phyloP scores from a whole-genome alignment of 257 asterid genomes.

The Fraxinus americana region DNA sequence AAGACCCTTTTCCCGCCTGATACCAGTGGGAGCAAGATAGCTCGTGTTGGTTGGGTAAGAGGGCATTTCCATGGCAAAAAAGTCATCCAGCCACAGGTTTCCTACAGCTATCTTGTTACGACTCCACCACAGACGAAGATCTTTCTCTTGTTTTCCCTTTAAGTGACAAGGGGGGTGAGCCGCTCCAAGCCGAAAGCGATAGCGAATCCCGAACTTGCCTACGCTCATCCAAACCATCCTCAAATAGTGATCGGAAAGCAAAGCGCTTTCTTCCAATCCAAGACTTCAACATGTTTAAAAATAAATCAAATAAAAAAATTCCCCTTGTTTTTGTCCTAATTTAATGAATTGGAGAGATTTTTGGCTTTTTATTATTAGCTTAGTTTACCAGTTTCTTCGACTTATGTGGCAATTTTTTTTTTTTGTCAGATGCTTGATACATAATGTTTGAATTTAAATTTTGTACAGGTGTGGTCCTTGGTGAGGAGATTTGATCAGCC shows the following conservation, averaged over 20 bases:
- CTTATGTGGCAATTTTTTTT: background rate
- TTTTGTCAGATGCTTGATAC: background rate
- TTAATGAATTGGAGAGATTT: background rate
- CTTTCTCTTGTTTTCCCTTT: background rate
- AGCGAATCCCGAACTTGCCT: too few species aligned
- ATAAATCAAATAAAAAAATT: too few species aligned
- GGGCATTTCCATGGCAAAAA: too few species aligned
- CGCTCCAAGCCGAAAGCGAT: too few species aligned
- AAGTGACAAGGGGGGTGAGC: too few species aligned
- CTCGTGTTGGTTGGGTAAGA: too few species aligned
- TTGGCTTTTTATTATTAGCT: background rate
- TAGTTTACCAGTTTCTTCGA: background rate
- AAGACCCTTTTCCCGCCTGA: background rate
- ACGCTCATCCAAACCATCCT: background rate
- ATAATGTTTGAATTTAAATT: slow-evolving; percentile 7
- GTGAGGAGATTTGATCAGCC: slow-evolving; percentile 94
- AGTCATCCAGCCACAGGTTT: slow-evolving; percentile 3
- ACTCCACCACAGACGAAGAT: background rate
- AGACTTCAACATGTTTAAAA: background rate
- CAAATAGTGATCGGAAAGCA: background rate
- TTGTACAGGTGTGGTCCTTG: slow-evolving; percentile 77
- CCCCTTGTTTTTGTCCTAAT: background rate
- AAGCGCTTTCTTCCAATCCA: background rate
- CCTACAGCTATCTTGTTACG: background rate
- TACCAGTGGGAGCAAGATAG: background rate